Conservation (phyloP, 2,329 filamentous ascomycete genomes). For the Neobulgaria alba region DNA sequence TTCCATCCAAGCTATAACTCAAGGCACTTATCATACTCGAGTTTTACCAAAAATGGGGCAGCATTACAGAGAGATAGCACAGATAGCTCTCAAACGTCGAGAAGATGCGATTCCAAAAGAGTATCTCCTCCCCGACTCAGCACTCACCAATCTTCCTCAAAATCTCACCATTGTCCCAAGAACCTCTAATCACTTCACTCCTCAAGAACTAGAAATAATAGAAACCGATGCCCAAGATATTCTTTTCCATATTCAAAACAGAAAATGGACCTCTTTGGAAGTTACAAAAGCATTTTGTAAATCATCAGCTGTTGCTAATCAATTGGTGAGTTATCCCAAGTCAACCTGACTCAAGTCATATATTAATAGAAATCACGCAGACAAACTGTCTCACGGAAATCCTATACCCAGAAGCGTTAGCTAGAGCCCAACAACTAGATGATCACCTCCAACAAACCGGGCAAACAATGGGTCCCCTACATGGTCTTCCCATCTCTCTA, state of each 20-base stretch:
- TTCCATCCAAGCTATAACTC: too few relatives aligned
- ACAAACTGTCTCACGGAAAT: conserved; percentile 53
- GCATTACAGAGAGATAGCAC: conserved; percentile 31
- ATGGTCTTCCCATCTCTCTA: conserved; percentile 34
- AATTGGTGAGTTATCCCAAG: conserved; percentile 35
- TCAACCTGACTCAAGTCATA: neutral
- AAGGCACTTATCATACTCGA: too few relatives aligned
- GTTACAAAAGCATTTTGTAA: conserved; percentile 47
- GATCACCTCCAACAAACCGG: conserved; percentile 36
- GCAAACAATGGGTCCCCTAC: conserved; percentile 31
- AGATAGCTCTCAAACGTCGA: conserved; percentile 29
- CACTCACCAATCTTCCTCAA: conserved; percentile 17
- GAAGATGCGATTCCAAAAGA: conserved; percentile 26
- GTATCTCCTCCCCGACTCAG: conserved; percentile 21
- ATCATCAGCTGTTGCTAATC: conserved; percentile 44
- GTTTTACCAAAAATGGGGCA: conserved; percentile 25
- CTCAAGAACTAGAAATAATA: conserved; percentile 42
- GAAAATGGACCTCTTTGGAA: conserved; percentile 40
- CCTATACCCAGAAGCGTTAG: conserved; percentile 44
- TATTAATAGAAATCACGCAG: conserved; percentile 27
- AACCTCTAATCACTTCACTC: conserved; percentile 24
- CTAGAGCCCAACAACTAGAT: conserved; percentile 43
- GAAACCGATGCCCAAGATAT: conserved; percentile 29
- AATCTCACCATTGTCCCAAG: conserved; percentile 21
- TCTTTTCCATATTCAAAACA: conserved; percentile 27